phyloP scores from a whole-genome alignment of 2,329 filamentous ascomycete species.

The Aspergillus sp. region DNA sequence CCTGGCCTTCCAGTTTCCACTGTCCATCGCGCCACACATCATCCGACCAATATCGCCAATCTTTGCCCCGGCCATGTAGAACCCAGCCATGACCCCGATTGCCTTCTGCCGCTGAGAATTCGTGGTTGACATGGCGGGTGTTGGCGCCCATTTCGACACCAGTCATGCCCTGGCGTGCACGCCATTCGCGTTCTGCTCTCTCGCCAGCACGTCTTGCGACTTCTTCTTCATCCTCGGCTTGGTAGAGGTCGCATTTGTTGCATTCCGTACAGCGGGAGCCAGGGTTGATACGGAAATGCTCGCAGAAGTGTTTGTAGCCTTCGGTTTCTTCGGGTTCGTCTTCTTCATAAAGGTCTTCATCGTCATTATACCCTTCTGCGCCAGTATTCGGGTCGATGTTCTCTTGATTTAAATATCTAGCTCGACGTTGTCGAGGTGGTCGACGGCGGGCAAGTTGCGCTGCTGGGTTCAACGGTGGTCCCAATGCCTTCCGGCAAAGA shows the following conservation, averaged over 20 bases:
- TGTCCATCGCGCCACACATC: conserved; percentile 35
- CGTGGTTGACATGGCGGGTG: conserved; percentile 22
- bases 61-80: conserved; percentile 19
- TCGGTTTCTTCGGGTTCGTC: conserved; percentile 47
- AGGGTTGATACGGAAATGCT: conserved; percentile 82
- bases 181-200: conserved; percentile 69
- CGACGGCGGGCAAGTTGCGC: conserved; percentile 3
- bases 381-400: conserved; percentile 40
- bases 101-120: conserved; percentile 15
- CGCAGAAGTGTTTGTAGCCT: conserved; percentile 91
- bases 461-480: conserved; percentile 16
- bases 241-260: conserved; percentile 68
- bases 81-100: conserved; percentile 13
- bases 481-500: conserved; percentile 71
- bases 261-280: conserved; percentile 74
- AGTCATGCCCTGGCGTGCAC: conserved; percentile 53
- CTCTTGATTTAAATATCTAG: conserved; percentile 9
- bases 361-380: conserved; percentile 23
- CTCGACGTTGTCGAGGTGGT: conserved; percentile 4
- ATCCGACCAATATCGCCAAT: conserved; percentile 30
- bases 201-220: conserved; percentile 65
- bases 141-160: conserved; percentile 10
- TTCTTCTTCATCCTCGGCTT: conserved; percentile 67
- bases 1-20: conserved; percentile 40
- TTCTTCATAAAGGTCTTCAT: conserved; percentile 9